Percentiles rank a stretch among this genome's conserved stretches.
These are phyloP conservation scores for Stachybotrys chlorohalonatus DNA, from an alignment of 2,329 filamentous ascomycete species.

Conservation along the genomic window DNA sequence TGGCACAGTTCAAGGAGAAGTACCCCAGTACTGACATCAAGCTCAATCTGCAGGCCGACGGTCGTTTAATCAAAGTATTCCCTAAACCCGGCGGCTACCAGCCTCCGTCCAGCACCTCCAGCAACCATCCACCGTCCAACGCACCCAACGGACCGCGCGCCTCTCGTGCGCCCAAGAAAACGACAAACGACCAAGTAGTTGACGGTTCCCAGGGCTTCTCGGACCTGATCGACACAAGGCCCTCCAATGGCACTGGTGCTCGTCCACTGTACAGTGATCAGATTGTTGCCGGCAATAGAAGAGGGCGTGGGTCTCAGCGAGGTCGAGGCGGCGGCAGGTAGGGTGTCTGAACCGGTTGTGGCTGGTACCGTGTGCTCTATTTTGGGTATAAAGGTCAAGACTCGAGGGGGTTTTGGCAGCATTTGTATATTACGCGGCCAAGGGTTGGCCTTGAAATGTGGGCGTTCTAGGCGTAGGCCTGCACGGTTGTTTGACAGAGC, in stretches of 20 bases:
- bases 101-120: slow-evolving; percentile 15
- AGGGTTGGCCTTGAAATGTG: too few species aligned
- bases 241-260: slow-evolving; percentile 12
- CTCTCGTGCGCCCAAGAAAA: slow-evolving; percentile 11
- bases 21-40: background rate
- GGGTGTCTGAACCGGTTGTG: slow-evolving; percentile 5
- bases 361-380: background rate
- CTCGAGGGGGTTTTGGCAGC: too few species aligned
- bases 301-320: slow-evolving; percentile 16
- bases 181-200: slow-evolving; percentile 30
- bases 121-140: slow-evolving; percentile 18
- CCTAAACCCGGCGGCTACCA: slow-evolving; percentile 45
- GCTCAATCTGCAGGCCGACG: slow-evolving; percentile 51
- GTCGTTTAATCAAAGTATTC: slow-evolving; percentile 64
- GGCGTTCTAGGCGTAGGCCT: too few species aligned
- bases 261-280: slow-evolving; percentile 45
- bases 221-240: slow-evolving; percentile 30
- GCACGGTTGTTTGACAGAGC: too few species aligned
- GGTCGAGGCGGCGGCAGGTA: slow-evolving; percentile 8
- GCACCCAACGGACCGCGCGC: slow-evolving; percentile 20
- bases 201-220: slow-evolving; percentile 47
- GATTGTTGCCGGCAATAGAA: slow-evolving; percentile 20
- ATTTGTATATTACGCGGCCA: too few species aligned
- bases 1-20: background rate
- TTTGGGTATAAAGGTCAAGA: background rate